Conservation (phyloP, 129 eudicot species). For the Silybum marianum region DNA sequence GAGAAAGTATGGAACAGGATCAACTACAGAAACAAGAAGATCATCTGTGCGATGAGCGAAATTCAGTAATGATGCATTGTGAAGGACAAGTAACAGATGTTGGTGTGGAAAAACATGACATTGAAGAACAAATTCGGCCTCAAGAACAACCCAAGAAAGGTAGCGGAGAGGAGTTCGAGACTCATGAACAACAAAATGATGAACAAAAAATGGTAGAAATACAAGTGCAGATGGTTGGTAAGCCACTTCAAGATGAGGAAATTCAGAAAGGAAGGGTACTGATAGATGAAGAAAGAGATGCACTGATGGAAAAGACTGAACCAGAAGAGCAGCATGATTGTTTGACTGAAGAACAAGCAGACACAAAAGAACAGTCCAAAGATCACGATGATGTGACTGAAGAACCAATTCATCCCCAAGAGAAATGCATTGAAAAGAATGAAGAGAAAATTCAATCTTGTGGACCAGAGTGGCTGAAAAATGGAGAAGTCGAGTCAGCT, state of each 20-base stretch:
- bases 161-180: neutral
- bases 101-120: slow-evolving; percentile 3
- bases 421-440: slow-evolving; percentile 11
- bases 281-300: neutral
- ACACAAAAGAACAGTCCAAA: neutral
- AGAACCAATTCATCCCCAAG: slow-evolving; percentile 17
- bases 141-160: slow-evolving; percentile 12
- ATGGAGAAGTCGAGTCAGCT: slow-evolving; percentile 15
- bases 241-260: slow-evolving; percentile 6
- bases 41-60: slow-evolving; percentile 10
- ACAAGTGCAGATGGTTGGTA: neutral
- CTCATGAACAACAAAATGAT: neutral
- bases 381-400: slow-evolving; percentile 4
- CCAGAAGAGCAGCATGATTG: slow-evolving; percentile 1
- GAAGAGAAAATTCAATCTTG: slow-evolving; percentile 17
- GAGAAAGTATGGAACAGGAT: neutral
- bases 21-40: neutral
- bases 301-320: neutral
- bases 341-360: slow-evolving; percentile 5
- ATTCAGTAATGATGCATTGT: slow-evolving; percentile 27
- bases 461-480: slow-evolving; percentile 12
- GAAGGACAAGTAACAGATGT: slow-evolving; percentile 8
- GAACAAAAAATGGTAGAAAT: slow-evolving; percentile 6
- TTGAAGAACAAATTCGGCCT: slow-evolving; percentile 8
- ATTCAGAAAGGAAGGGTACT: neutral